phyloP scores from a whole-genome alignment of 2,329 filamentous ascomycete species.

The Xylariaceae sp. region DNA sequence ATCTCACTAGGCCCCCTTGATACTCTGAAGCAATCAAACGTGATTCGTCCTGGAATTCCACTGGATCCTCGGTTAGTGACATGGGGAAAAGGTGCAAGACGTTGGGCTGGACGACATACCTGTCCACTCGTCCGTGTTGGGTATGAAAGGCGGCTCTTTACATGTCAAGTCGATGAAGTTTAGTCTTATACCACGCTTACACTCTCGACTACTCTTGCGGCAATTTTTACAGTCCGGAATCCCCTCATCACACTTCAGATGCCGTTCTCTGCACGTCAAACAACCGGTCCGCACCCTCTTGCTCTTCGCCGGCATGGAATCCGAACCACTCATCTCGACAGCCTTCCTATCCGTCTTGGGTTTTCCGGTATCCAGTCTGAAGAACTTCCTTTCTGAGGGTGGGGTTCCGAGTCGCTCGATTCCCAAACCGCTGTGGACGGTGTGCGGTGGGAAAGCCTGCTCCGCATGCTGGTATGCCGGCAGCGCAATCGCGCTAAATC shows the following conservation, averaged over 20 bases:
- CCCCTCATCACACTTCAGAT: conserved; percentile 89
- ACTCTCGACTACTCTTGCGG: conserved; percentile 82
- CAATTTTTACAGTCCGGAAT: conserved; percentile 74
- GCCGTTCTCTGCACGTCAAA: conserved; percentile 85
- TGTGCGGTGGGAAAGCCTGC: conserved; percentile 41
- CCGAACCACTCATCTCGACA: conserved; percentile 33
- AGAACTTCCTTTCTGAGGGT: conserved; percentile 37
- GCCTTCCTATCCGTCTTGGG: conserved; percentile 28
- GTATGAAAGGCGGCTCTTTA: conserved; percentile 68
- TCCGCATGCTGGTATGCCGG: conserved; percentile 39
- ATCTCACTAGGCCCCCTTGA: conserved; percentile 75
- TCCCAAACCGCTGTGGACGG: conserved; percentile 36
- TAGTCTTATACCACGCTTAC: conserved; percentile 83
- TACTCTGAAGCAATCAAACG: conserved; percentile 91
- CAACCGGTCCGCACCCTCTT: conserved; percentile 89
- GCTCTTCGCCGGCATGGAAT: conserved; percentile 61
- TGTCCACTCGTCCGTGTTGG: conserved; percentile 68
- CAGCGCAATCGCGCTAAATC: conserved; percentile 43
- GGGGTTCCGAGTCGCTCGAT: conserved; percentile 35
- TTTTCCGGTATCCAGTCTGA: conserved; percentile 15
- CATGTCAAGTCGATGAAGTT: conserved; percentile 90
- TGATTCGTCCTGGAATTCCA: conserved; percentile 88
- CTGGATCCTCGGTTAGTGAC: conserved; percentile 43
- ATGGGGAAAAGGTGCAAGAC: neutral
- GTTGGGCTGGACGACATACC: conserved; percentile 46